phyloP scores from a whole-genome alignment of 1,139 yeast species.

The Zygotorulaspora mrakii region DNA sequence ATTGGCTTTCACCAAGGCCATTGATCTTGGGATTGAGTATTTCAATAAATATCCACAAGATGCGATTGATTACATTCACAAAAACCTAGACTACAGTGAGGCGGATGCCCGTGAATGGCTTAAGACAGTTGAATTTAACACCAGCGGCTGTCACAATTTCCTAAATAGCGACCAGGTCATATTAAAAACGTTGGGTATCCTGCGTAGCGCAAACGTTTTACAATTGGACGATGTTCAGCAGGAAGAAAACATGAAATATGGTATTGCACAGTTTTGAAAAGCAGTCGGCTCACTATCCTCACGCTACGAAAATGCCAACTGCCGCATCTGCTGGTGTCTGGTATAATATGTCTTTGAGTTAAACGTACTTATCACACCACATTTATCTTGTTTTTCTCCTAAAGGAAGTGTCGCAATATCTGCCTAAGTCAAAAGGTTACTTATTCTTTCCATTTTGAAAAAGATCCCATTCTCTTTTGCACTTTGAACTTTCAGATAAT shows the following conservation, averaged over 20 bases:
- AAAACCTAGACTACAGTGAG: conserved; percentile 67
- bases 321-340: too few species aligned
- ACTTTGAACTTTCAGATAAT: too few species aligned
- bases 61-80: conserved; percentile 60
- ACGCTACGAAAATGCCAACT: too few species aligned
- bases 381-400: too few species aligned
- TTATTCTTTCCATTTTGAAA: too few species aligned
- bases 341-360: too few species aligned
- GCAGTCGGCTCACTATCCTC: too few species aligned
- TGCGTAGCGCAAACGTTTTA: conserved; percentile 30
- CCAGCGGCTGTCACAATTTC: conserved; percentile 40
- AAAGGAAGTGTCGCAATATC: too few species aligned
- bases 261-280: not conserved
- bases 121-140: conserved; percentile 64
- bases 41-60: conserved; percentile 60
- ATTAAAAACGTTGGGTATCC: conserved; percentile 54
- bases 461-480: too few species aligned
- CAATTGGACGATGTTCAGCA: not conserved
- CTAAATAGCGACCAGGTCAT: conserved; percentile 53
- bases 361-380: too few species aligned
- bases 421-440: too few species aligned
- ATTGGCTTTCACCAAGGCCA: conserved; percentile 47
- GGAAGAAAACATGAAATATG: not conserved
- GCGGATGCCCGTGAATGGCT: conserved; percentile 57
- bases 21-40: conserved; percentile 64